These are phyloP conservation scores for Davidsoniella eucalypti DNA, from an alignment of 2,329 filamentous ascomycete species.

Conservation along the genomic window DNA sequence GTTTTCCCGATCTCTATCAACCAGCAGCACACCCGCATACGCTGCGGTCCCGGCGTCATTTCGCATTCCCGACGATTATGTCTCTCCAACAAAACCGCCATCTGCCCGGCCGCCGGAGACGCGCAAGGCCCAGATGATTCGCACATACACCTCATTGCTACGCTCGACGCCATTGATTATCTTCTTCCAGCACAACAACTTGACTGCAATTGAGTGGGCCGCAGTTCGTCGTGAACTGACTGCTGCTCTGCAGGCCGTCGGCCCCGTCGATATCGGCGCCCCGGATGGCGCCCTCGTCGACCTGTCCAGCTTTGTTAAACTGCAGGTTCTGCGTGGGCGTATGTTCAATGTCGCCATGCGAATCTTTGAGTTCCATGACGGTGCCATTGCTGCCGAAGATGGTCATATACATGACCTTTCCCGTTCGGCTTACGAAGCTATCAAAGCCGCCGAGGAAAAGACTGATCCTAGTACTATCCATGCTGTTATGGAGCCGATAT, in stretches of 20 bases:
- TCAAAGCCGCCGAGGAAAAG: conserved; percentile 23
- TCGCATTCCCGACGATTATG: conserved; percentile 29
- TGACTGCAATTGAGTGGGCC: conserved; percentile 48
- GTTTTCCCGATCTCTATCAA: conserved; percentile 6
- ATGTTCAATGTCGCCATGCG: conserved; percentile 77
- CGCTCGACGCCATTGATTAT: conserved; percentile 73
- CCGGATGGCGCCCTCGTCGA: conserved; percentile 25
- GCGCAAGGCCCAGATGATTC: conserved; percentile 75
- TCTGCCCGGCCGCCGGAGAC: conserved; percentile 74
- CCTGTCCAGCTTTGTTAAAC: conserved; percentile 46
- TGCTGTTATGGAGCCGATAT: conserved; percentile 51
- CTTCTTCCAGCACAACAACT: conserved; percentile 59
- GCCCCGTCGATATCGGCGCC: neutral
- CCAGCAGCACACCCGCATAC: conserved; percentile 14
- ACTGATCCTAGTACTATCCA: conserved; percentile 25
- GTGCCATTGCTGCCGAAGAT: conserved; percentile 23
- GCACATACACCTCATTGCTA: conserved; percentile 75
- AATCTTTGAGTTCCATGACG: conserved; percentile 69
- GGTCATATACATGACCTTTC: conserved; percentile 34
- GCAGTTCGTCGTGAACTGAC: conserved; percentile 28
- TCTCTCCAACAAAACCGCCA: conserved; percentile 62
- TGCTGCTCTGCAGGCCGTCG: conserved; percentile 27
- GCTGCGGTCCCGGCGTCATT: conserved; percentile 17
- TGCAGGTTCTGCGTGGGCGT: conserved; percentile 75
- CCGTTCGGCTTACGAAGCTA: conserved; percentile 31